phyloP scores from a whole-genome alignment of 2,329 filamentous ascomycete genomes.

The Hypoxylon sp. region DNA sequence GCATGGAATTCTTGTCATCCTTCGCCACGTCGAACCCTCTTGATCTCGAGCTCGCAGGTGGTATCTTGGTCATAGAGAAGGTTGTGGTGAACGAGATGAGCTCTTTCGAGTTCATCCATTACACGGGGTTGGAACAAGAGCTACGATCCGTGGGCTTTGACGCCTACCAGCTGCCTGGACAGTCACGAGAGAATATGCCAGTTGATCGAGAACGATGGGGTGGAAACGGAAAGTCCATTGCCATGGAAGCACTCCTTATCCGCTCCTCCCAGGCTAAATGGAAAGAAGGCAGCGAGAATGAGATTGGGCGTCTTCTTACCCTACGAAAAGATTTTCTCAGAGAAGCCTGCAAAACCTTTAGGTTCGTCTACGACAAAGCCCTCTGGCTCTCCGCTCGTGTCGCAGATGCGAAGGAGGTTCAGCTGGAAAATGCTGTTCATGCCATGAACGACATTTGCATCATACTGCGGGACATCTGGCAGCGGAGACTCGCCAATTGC shows the following conservation, averaged over 20 bases:
- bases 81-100: slow-evolving; percentile 44
- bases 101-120: slow-evolving; percentile 37
- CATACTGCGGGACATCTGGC: slow-evolving; percentile 10
- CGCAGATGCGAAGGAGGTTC: background rate
- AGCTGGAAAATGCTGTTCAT: background rate
- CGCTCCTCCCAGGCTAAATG: slow-evolving; percentile 20
- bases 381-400: slow-evolving; percentile 26
- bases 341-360: background rate
- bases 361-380: slow-evolving; percentile 11
- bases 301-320: background rate
- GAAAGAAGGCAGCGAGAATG: background rate
- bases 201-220: slow-evolving; percentile 8
- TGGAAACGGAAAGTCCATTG: slow-evolving; percentile 19
- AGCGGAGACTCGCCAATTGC: background rate
- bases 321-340: background rate
- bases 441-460: slow-evolving; percentile 8
- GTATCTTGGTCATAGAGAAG: slow-evolving; percentile 32
- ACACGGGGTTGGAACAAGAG: slow-evolving; percentile 44
- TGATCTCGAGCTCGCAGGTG: slow-evolving; percentile 36
- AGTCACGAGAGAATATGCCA: slow-evolving; percentile 4
- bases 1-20: slow-evolving; percentile 42
- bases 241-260: slow-evolving; percentile 11
- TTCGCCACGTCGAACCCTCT: slow-evolving; percentile 48
- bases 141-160: slow-evolving; percentile 45
- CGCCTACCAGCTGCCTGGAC: slow-evolving; percentile 23